Evolutionary conservation across 805 yeast genomes (phyloP).

Genomic region (Jamesozyma piceae): DNA sequence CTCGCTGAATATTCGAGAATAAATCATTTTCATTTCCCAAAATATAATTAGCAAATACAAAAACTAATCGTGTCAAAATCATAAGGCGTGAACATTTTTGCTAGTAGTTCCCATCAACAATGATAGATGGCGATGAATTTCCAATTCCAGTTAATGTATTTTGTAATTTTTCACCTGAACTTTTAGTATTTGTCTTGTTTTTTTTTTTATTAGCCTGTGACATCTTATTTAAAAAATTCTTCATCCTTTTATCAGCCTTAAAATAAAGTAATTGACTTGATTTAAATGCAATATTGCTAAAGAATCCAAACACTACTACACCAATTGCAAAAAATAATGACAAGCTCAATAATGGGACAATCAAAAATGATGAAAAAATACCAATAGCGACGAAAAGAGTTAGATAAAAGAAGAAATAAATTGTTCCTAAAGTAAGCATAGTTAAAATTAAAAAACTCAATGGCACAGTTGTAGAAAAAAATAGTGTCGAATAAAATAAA

Average conservation of each 20-base stretch:
- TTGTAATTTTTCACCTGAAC: too few relatives aligned
- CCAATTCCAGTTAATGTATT: too few relatives aligned
- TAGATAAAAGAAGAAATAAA: slow-evolving; percentile 19
- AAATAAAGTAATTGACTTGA: slow-evolving; percentile 20
- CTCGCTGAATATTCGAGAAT: background rate
- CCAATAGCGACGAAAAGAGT: slow-evolving; percentile 16
- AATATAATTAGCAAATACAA: background rate
- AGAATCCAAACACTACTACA: slow-evolving; percentile 23
- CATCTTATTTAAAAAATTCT: slow-evolving; percentile 13
- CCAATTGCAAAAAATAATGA: slow-evolving; percentile 25
- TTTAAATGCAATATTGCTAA: slow-evolving; percentile 23
- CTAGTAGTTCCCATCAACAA: too few relatives aligned
- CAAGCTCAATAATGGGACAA: slow-evolving; percentile 21
- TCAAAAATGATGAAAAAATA: slow-evolving; percentile 17
- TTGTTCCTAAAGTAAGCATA: slow-evolving; percentile 17
- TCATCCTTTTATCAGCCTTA: slow-evolving; percentile 13
- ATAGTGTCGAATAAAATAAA: slow-evolving; percentile 7
- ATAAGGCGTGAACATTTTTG: too few relatives aligned
- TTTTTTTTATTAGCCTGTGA: slow-evolving; percentile 4
- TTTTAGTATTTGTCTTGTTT: too few relatives aligned
- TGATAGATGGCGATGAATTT: too few relatives aligned
- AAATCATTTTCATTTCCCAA: background rate
- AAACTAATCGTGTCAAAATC: too few relatives aligned
- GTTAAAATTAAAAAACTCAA: slow-evolving; percentile 9
- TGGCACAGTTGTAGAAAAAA: slow-evolving; percentile 6